Evolutionary conservation across 768 basidiomycete species (phyloP), one percentile per base, ranked within the genome.

Genomic region (Lentinus tigrinus): DNA sequence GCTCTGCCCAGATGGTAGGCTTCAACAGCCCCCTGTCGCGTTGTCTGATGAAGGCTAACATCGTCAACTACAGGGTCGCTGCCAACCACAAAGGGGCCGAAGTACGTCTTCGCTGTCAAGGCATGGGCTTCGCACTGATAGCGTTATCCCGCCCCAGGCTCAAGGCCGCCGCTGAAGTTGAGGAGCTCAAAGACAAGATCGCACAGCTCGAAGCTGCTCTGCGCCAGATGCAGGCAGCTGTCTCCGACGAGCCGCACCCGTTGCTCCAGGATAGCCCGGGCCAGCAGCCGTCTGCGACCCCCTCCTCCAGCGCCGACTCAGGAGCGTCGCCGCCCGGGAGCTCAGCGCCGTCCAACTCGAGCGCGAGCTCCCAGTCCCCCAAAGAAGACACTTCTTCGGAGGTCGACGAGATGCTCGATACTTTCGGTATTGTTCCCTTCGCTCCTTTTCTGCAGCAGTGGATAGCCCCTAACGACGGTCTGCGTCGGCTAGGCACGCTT

Each of bases 1-100:
- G n/a, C 88, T 91, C 58, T 92, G 89, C 71, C 89, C 89, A 21
- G 81, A 86, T 58, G 89, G 89, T 86, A 61, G 40, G 60, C 56
- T 43, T 21, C 37, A 42, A 17, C 46, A 68, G 54, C 23, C 11
- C 16, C 14, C 43, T 2, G 11, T 28, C 27, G 14, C 11, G 10
- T 36, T 11, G 23, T 40, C 4, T 7, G 28, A 28, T 7, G 28
- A 28, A 0, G 9, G 31, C 38, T 21, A 24, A 57, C 51, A 38
- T 44, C 6, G 17, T n/a, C 21, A 9, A 19, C 28, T 11, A 49
- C 54, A 86, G 85, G 83, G 21, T 79, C 78, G 9, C 71, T 84
- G 58, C 78, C 80, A 4, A 78, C 81, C 19, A 85, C 83, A n/a
- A 86, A 81, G 66, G 82, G 82, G n/a, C 84, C 84, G 54, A 79